A percentile compares a stretch with the other conserved stretches of the same genome.
These are phyloP conservation scores for Colletotrichum coccodes DNA, from an alignment of 2,329 filamentous ascomycete species.

Conservation along the genomic window DNA sequence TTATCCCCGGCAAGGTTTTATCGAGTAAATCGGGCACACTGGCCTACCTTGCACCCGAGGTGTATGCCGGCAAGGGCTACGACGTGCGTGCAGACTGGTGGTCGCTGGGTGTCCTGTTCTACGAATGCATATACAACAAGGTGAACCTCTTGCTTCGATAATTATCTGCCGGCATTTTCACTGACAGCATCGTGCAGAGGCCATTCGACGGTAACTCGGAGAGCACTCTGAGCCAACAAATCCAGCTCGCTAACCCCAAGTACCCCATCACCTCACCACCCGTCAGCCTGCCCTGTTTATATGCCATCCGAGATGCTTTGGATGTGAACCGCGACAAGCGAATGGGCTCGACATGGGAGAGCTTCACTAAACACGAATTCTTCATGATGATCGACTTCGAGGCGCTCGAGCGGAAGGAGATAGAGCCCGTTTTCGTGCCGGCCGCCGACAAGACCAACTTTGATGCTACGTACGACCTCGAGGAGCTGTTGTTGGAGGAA, in stretches of 20 bases:
- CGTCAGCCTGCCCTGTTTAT: slow-evolving; percentile 87
- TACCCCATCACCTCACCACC: slow-evolving; percentile 94
- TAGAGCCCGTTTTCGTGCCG: slow-evolving; percentile 91
- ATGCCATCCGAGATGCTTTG: slow-evolving; percentile 86
- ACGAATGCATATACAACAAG: slow-evolving; percentile 99
- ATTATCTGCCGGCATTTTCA: slow-evolving; percentile 41
- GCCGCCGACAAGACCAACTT: slow-evolving; percentile 99
- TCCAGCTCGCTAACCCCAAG: slow-evolving; percentile 83
- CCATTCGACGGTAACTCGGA: slow-evolving; percentile 94
- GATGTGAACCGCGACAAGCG: slow-evolving; percentile 83
- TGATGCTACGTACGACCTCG: slow-evolving; percentile 96
- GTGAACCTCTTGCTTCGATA: slow-evolving; percentile 55
- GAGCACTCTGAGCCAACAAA: slow-evolving; percentile 80
- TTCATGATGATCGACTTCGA: slow-evolving; percentile 88
- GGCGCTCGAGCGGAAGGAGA: slow-evolving; percentile 84
- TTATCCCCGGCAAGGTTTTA: slow-evolving; percentile 81
- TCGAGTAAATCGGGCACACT: slow-evolving; percentile 97
- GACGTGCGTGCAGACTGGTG: slow-evolving; percentile 96
- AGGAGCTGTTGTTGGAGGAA: slow-evolving; percentile 93
- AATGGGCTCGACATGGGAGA: slow-evolving; percentile 87
- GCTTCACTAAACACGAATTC: slow-evolving; percentile 89
- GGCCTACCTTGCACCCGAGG: slow-evolving; percentile 94
- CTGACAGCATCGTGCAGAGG: slow-evolving; percentile 63
- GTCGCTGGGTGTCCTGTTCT: slow-evolving; percentile 98
- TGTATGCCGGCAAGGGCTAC: slow-evolving; percentile 92